A percentile compares a stretch with the other conserved stretches of the same genome.
Conservation (phyloP, 2,329 filamentous ascomycete genomes). For the Graphiopsis chlorocephala region DNA sequence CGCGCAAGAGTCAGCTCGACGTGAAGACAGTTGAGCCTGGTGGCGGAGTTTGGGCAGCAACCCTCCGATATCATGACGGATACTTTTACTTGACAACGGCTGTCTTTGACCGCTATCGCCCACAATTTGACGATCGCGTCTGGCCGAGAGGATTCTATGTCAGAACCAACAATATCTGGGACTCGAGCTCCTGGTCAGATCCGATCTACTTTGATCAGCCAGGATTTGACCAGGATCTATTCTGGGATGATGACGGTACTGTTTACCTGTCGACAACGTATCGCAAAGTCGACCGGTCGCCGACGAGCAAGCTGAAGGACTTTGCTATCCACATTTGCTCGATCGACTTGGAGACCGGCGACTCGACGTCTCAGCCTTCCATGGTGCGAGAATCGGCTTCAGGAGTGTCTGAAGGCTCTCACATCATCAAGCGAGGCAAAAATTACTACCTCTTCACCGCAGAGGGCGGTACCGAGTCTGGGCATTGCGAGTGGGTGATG, state of each 20-base stretch:
- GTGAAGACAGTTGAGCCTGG: slow-evolving; percentile 53
- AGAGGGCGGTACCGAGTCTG: slow-evolving; percentile 53
- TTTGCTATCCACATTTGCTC: slow-evolving; percentile 51
- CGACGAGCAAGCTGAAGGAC: slow-evolving; percentile 46
- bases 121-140: slow-evolving; percentile 32
- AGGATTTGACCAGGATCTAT: slow-evolving; percentile 36
- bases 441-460: slow-evolving; percentile 61
- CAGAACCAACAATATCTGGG: slow-evolving; percentile 53
- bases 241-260: slow-evolving; percentile 51
- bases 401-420: slow-evolving; percentile 51
- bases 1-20: slow-evolving; percentile 50
- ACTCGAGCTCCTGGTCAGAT: slow-evolving; percentile 51
- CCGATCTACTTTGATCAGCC: slow-evolving; percentile 52
- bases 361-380: slow-evolving; percentile 38
- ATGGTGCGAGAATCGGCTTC: slow-evolving; percentile 43
- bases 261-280: slow-evolving; percentile 48
- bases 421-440: slow-evolving; percentile 57
- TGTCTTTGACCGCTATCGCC: slow-evolving; percentile 21
- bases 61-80: slow-evolving; percentile 45
- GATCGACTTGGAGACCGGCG: slow-evolving; percentile 44
- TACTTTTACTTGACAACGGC: slow-evolving; percentile 39
- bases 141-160: slow-evolving; percentile 46
- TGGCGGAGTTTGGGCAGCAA: slow-evolving; percentile 51
- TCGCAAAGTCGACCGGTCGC: slow-evolving; percentile 18
- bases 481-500: slow-evolving; percentile 59